phyloP scores from a whole-genome alignment of 805 yeast genomes.

The Scheffersomyces coipomensis region DNA sequence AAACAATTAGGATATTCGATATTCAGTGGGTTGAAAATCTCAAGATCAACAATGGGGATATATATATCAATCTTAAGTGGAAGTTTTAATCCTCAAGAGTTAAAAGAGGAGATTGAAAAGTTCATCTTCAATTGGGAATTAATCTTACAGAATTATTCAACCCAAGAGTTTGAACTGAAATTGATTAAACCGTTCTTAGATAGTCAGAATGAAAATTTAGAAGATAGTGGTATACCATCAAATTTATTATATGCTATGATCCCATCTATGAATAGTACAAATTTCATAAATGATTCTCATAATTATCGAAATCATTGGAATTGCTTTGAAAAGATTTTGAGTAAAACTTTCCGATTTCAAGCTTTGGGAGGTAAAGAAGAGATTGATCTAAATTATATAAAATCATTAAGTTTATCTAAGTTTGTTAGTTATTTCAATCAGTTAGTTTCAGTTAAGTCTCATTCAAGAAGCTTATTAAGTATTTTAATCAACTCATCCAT shows the following conservation, averaged over 20 bases:
- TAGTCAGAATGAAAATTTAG: constrained; percentile 5
- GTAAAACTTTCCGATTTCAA: constrained; percentile 40
- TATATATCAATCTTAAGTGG: constrained; percentile 59
- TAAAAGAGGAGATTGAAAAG: constrained; percentile 48
- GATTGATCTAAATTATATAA: constrained; percentile 30
- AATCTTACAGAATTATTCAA: constrained; percentile 25
- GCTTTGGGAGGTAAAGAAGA: constrained; percentile 27
- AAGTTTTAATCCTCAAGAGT: constrained; percentile 33
- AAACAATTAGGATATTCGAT: constrained; percentile 64
- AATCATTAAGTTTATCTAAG: constrained; percentile 23
- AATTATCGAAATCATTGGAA: constrained; percentile 38
- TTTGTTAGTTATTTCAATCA: constrained; percentile 9
- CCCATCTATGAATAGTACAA: constrained; percentile 28
- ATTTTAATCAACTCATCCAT: constrained; percentile 6
- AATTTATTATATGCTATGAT: constrained; percentile 19
- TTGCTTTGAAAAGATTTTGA: constrained; percentile 50
- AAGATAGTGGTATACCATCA: constrained; percentile 3
- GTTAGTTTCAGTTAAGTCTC: constrained; percentile 13
- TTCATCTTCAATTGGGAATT: constrained; percentile 43
- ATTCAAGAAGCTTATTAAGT: constrained; percentile 8
- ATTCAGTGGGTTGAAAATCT: constrained; percentile 52
- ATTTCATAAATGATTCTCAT: constrained; percentile 14
- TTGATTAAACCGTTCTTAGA: constrained; percentile 38
- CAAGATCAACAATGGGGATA: constrained; percentile 55
- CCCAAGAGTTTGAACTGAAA: constrained; percentile 29